Conservation (phyloP, 176 grass and related monocot species). For the Aechmea fasciata region DNA sequence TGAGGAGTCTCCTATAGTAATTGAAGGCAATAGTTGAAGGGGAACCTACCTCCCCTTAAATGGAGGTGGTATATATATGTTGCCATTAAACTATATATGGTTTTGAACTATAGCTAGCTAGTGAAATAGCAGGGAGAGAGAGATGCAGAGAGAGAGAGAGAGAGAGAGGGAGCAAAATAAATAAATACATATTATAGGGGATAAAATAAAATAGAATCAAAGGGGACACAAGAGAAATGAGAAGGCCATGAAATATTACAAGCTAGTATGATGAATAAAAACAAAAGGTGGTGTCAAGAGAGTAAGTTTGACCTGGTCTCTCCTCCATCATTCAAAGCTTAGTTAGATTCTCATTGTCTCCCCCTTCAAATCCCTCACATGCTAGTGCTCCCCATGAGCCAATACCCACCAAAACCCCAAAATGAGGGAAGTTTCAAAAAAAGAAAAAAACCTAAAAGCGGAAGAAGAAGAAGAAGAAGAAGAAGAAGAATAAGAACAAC, state of each 20-base stretch:
- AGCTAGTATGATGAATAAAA: conserved; percentile 54
- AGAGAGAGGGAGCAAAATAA: conserved; percentile 11
- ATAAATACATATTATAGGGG: conserved; percentile 10
- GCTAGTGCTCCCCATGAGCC: conserved; percentile 34
- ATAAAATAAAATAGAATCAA: conserved; percentile 20
- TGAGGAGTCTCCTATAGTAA: not conserved
- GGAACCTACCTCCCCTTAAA: conserved; percentile 11
- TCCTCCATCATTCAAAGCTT: conserved; percentile 78
- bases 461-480: too few relatives aligned
- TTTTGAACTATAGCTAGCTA: not conserved
- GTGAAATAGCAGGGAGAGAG: not conserved
- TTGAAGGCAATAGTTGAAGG: conserved; percentile 1
- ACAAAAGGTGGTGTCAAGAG: conserved; percentile 42
- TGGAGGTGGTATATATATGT: not conserved
- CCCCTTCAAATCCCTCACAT: conserved; percentile 78
- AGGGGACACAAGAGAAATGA: conserved; percentile 3
- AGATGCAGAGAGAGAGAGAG: not conserved
- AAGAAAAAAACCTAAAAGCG: conserved; percentile 25
- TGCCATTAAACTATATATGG: conserved; percentile 8
- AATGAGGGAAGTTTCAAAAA: conserved; percentile 13
- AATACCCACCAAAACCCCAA: conserved; percentile 17
- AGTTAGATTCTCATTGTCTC: conserved; percentile 99
- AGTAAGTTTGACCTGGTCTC: conserved; percentile 68
- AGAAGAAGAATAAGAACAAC: too few relatives aligned
- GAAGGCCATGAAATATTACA: conserved; percentile 19